Base-by-base conservation (phyloP, 75 land plant species). In the Cryptomeria japonica region DNA sequence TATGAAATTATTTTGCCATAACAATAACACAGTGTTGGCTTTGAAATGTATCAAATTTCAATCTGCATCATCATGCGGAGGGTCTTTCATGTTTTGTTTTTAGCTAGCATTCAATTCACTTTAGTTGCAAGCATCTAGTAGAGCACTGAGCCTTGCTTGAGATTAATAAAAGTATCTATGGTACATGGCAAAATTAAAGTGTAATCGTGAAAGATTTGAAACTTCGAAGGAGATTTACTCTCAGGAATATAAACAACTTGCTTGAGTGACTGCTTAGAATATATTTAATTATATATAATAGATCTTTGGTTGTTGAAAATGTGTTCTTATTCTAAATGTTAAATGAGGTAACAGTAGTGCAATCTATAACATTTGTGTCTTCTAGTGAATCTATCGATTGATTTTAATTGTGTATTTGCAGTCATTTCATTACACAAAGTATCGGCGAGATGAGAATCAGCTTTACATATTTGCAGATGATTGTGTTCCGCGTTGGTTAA, bases 391-490 rank as follows among this genome's bases (percentile, higher is more conserved):
- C 83, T 42, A 41, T 82, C 46, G 28, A 82, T 11, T 46, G 32
- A 16, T 68, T 51, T 75, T 25, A n/a, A 49, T 37, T 88, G 41
- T 85, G 31, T 37, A 64, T 80, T 38, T 93, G 93, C 99, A 98
- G 99, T 98, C 99, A 86, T 97, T 98, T 91, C 99, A 98, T 87
- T 98, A 95, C 64, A 94, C 96, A 90, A 98, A 97, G 91, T 97
- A 97, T 87, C 93, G 99, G 49, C 89, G 99, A 51, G 99, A 98
- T 89, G 99, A 98, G 87, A 98, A 98, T 79, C 99, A 98, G 88
- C 93, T 98, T 56, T 98, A 98, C 85, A 95, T 98, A 88, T 97
- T 98, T 93, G 99, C 99, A 61, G 99, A 98, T 88, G 99, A 98
- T 90, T 89, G 88, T 85, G 93, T 94, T 85, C 99, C 99, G 22